Evolutionary conservation across 768 basidiomycete species (phyloP).

Genomic region (Lentinula guzmanii): DNA sequence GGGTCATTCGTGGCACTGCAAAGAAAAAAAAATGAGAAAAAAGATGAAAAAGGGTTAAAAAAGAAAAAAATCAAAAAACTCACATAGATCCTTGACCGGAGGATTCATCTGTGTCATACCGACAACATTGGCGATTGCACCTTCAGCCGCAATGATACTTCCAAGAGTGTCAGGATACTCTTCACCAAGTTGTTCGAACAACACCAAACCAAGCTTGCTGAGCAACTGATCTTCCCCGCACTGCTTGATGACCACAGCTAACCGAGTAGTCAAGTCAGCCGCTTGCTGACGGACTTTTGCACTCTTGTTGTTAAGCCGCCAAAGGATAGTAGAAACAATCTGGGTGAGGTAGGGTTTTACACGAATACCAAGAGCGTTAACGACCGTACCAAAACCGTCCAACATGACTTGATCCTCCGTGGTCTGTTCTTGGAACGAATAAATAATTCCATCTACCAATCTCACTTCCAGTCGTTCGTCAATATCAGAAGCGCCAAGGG

Average conservation of each 20-base stretch:
- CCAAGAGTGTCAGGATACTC: constrained; percentile 99
- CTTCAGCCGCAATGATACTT: constrained; percentile 98
- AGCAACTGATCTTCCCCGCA: constrained; percentile 95
- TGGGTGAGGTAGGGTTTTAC: constrained; percentile 99
- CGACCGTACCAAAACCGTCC: constrained; percentile 96
- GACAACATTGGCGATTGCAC: constrained; percentile 98
- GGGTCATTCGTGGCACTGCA: constrained; percentile 97
- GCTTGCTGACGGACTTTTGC: constrained; percentile 99
- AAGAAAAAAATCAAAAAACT: constrained; percentile 31
- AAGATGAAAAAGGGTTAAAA: background rate
- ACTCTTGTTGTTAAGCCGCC: constrained; percentile 99
- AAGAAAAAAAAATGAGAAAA: background rate
- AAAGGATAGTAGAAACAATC: constrained; percentile 97
- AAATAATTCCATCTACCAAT: constrained; percentile 97
- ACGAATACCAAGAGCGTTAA: constrained; percentile 92
- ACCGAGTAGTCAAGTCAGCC: constrained; percentile 93
- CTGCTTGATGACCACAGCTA: constrained; percentile 97
- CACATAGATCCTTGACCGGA: constrained; percentile 96
- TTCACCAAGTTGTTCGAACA: constrained; percentile 98
- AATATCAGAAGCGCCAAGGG: constrained; percentile 94
- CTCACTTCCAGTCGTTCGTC: constrained; percentile 93
- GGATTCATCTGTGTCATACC: constrained; percentile 99
- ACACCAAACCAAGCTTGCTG: constrained; percentile 91
- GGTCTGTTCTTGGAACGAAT: constrained; percentile 99
- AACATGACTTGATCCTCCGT: constrained; percentile 99